Conservation (phyloP, 345 rosid genomes). For the Pistacia atlantica region DNA sequence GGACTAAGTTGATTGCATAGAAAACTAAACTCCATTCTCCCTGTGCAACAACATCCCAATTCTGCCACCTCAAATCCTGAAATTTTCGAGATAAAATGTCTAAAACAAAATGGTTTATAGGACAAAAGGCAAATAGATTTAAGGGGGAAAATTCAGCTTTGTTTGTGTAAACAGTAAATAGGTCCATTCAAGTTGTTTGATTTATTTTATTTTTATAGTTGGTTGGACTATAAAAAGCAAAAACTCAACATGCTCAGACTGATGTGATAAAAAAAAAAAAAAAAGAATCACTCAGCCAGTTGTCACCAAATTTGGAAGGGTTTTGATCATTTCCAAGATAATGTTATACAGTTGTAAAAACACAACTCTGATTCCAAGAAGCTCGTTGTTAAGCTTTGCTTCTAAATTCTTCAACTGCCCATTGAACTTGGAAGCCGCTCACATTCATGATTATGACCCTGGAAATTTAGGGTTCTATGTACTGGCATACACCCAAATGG, state of each 20-base stretch:
- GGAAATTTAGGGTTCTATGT: slow-evolving; percentile 20
- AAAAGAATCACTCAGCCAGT: too few relatives aligned
- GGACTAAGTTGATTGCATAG: slow-evolving; percentile 40
- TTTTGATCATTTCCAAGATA: too few relatives aligned
- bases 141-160: too few relatives aligned
- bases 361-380: slow-evolving; percentile 38
- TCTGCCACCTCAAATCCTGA: slow-evolving; percentile 54
- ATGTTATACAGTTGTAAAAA: slow-evolving; percentile 21
- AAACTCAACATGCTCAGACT: too few relatives aligned
- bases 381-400: slow-evolving; percentile 36
- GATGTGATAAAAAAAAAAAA: too few relatives aligned
- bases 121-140: neutral
- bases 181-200: too few relatives aligned
- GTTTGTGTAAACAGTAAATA: too few relatives aligned
- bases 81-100: neutral
- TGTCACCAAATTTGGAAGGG: neutral
- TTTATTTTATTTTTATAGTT: neutral
- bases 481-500: slow-evolving; percentile 65
- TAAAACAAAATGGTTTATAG: neutral
- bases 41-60: slow-evolving; percentile 65
- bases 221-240: neutral
- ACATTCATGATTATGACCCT: slow-evolving; percentile 27
- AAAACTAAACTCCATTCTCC: slow-evolving; percentile 66
- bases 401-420: slow-evolving; percentile 34
- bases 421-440: slow-evolving; percentile 52